A percentile compares a stretch with the other conserved stretches of the same genome.
Evolutionary conservation across 371 early-diverging fungal genomes (phyloP).

Genomic region (Actinomucor elegans): DNA sequence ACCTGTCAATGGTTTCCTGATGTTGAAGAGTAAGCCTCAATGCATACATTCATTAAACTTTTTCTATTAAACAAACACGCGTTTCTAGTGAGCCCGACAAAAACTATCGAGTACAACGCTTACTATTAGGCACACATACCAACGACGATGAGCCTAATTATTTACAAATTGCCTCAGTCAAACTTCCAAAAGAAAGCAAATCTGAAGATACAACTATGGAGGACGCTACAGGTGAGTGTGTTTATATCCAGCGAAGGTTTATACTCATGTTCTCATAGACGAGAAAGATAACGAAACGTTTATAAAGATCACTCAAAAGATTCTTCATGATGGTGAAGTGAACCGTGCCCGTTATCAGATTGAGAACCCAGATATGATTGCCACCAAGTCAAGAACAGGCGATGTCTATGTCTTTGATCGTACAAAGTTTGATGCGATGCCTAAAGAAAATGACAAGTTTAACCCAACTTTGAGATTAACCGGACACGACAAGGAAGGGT

Average conservation of each 20-base stretch:
- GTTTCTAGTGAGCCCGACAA: conserved; percentile 76
- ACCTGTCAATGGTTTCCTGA: conserved; percentile 99
- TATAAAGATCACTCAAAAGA: conserved; percentile 87
- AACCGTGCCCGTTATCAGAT: conserved; percentile 97
- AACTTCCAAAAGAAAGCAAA: conserved; percentile 79
- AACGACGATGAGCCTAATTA: conserved; percentile 96
- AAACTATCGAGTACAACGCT: conserved; percentile 84
- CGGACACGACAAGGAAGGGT: conserved; percentile 97
- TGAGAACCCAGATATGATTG: conserved; percentile 94
- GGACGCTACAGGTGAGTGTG: conserved; percentile 63
- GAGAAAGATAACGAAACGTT: conserved; percentile 77
- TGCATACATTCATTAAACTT: no score
- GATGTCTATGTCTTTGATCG: conserved; percentile 98
- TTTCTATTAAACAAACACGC: background rate
- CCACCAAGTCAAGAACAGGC: conserved; percentile 93
- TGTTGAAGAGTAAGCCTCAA: conserved; percentile 68
- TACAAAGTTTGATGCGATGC: conserved; percentile 87
- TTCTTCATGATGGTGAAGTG: conserved; percentile 96
- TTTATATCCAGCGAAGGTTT: conserved; percentile 14
- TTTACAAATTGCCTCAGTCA: conserved; percentile 89
- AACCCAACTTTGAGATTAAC: conserved; percentile 86
- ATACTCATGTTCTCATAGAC: conserved; percentile 24
- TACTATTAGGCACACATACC: conserved; percentile 96
- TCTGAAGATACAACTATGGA: conserved; percentile 68
- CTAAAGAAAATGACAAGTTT: conserved; percentile 72